phyloP scores from a whole-genome alignment of 257 asterid genomes.

The Fraxinus americana region DNA sequence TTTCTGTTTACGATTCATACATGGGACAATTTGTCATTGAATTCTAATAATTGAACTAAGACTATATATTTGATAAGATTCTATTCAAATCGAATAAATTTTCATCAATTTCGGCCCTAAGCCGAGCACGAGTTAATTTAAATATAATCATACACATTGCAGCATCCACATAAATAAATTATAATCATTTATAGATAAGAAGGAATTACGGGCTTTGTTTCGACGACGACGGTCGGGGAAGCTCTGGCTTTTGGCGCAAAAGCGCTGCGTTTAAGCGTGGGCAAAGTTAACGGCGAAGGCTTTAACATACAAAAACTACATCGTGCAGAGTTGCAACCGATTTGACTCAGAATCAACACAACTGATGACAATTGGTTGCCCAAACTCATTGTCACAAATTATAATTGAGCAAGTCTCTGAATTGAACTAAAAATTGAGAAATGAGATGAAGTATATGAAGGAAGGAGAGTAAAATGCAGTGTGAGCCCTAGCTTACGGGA shows the following conservation, averaged over 20 bases:
- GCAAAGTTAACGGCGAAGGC: slow-evolving; percentile 28
- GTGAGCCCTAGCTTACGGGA: too few species aligned
- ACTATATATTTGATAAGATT: not conserved
- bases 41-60: not conserved
- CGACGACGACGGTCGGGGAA: slow-evolving; percentile 43
- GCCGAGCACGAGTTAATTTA: not conserved
- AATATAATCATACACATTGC: not conserved
- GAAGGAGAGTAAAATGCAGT: not conserved
- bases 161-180: slow-evolving; percentile 6
- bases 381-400: slow-evolving; percentile 13
- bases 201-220: slow-evolving; percentile 44
- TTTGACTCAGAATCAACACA: slow-evolving; percentile 35
- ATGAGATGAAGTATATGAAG: not conserved
- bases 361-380: slow-evolving; percentile 28
- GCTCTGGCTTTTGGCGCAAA: slow-evolving; percentile 35
- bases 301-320: slow-evolving; percentile 25
- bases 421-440: not conserved
- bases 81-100: not conserved
- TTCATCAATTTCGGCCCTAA: not conserved
- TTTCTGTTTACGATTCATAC: not conserved
- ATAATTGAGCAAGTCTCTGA: not conserved
- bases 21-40: not conserved
- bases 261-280: slow-evolving; percentile 31
- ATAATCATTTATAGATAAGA: not conserved
- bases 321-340: slow-evolving; percentile 31